Conservation (phyloP, 192 early-diverging fungal species). For the Gaertneriomyces semiglobifer region DNA sequence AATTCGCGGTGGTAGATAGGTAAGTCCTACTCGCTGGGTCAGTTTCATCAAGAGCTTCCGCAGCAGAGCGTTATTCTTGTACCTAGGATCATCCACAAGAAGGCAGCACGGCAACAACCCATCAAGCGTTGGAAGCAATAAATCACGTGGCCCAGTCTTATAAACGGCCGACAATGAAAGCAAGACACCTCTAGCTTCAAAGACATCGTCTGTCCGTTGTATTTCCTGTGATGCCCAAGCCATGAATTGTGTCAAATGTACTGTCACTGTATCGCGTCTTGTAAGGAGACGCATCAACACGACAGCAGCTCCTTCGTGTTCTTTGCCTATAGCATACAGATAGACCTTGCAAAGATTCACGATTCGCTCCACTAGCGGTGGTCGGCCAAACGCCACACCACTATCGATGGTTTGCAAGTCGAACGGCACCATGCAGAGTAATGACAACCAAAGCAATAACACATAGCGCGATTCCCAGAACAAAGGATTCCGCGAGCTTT, state of each 20-base stretch:
- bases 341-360: slow-evolving; percentile 64
- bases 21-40: slow-evolving; percentile 78
- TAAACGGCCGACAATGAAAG: slow-evolving; percentile 63
- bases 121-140: slow-evolving; percentile 52
- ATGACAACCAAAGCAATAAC: slow-evolving; percentile 85
- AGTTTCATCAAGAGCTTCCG: slow-evolving; percentile 82
- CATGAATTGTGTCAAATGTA: slow-evolving; percentile 64
- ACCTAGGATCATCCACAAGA: slow-evolving; percentile 24
- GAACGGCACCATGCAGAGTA: slow-evolving; percentile 95
- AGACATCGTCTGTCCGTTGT: slow-evolving; percentile 38
- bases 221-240: slow-evolving; percentile 61
- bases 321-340: slow-evolving; percentile 74
- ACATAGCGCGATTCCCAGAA: slow-evolving; percentile 81
- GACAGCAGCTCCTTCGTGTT: slow-evolving; percentile 79
- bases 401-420: slow-evolving; percentile 86
- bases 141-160: slow-evolving; percentile 65
- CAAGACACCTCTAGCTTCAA: slow-evolving; percentile 61
- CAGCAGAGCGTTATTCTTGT: slow-evolving; percentile 66
- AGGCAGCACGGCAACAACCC: slow-evolving; percentile 25
- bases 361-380: slow-evolving; percentile 63
- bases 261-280: slow-evolving; percentile 63
- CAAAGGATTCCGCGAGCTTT: neutral
- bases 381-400: slow-evolving; percentile 24
- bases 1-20: slow-evolving; percentile 66
- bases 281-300: slow-evolving; percentile 79